phyloP scores from a whole-genome alignment of 352 stramenopile genomes.

The Aphanomyces astaci region DNA sequence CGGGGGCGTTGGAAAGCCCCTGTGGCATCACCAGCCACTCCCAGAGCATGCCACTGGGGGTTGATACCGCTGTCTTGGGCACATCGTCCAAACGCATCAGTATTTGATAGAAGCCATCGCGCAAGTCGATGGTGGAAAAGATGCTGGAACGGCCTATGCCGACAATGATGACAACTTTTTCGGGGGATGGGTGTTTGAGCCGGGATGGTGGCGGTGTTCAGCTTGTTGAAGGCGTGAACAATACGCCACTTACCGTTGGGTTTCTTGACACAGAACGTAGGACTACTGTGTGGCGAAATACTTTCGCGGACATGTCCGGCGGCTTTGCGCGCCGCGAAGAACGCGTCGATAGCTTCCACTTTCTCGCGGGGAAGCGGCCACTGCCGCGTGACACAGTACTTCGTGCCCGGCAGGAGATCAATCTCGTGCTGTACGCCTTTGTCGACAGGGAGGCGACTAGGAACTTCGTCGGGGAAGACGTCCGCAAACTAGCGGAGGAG shows the following conservation, averaged over 20 bases:
- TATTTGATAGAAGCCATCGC: slow-evolving; percentile 31
- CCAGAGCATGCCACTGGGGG: slow-evolving; percentile 27
- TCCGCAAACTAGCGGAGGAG: neutral
- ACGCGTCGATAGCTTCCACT: slow-evolving; percentile 23
- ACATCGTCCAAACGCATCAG: slow-evolving; percentile 22
- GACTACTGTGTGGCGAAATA: slow-evolving; percentile 24
- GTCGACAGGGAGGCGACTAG: neutral
- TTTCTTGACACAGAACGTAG: slow-evolving; percentile 31
- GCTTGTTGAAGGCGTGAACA: slow-evolving; percentile 33
- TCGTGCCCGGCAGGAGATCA: slow-evolving; percentile 16
- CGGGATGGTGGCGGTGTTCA: slow-evolving; percentile 30
- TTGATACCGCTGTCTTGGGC: slow-evolving; percentile 27
- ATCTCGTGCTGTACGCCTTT: slow-evolving; percentile 16
- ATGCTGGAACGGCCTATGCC: slow-evolving; percentile 28
- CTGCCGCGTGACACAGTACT: slow-evolving; percentile 8
- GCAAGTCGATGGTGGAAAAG: slow-evolving; percentile 30
- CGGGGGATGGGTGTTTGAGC: slow-evolving; percentile 31
- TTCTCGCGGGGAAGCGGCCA: slow-evolving; percentile 26
- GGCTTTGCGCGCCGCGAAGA: neutral
- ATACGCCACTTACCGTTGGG: slow-evolving; percentile 28
- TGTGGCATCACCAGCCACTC: slow-evolving; percentile 32
- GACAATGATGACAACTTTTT: slow-evolving; percentile 27
- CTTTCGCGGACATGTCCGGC: slow-evolving; percentile 22
- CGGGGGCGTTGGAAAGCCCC: slow-evolving; percentile 28
- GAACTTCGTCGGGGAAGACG: neutral